A percentile compares a stretch with the other conserved stretches of the same genome.
These are phyloP conservation scores for Bremia lactucae DNA, from an alignment of 352 stramenopile species.

Conservation along the genomic window DNA sequence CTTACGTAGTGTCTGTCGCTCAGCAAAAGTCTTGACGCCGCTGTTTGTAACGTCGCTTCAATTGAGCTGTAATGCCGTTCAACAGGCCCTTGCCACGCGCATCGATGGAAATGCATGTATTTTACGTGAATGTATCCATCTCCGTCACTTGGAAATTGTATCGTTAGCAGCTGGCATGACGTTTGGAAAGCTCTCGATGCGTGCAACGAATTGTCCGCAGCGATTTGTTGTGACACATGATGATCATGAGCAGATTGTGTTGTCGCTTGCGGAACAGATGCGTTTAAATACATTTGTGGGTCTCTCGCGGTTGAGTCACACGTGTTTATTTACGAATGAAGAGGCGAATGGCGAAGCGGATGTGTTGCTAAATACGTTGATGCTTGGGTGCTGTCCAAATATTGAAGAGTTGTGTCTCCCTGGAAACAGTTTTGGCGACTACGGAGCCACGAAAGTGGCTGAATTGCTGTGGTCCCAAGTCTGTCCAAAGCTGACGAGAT, in stretches of 20 bases:
- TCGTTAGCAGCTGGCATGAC: slow-evolving; percentile 72
- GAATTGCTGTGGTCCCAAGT: slow-evolving; percentile 74
- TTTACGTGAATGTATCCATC: slow-evolving; percentile 50
- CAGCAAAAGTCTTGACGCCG: slow-evolving; percentile 30
- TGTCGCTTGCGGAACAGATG: slow-evolving; percentile 60
- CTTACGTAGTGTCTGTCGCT: slow-evolving; percentile 40
- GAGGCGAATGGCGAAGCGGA: slow-evolving; percentile 75
- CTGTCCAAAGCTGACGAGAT: slow-evolving; percentile 61
- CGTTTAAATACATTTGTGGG: slow-evolving; percentile 39
- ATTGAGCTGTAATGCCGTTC: slow-evolving; percentile 69
- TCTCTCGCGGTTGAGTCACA: slow-evolving; percentile 53
- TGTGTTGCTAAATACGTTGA: slow-evolving; percentile 71
- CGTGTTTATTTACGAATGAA: slow-evolving; percentile 81
- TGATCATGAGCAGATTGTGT: slow-evolving; percentile 79
- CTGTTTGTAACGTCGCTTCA: slow-evolving; percentile 65
- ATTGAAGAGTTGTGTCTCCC: slow-evolving; percentile 72
- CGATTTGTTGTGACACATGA: slow-evolving; percentile 82
- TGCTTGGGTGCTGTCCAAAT: slow-evolving; percentile 62
- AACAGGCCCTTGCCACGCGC: slow-evolving; percentile 41
- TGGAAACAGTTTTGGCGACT: slow-evolving; percentile 81
- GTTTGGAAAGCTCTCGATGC: slow-evolving; percentile 80
- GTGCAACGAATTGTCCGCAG: slow-evolving; percentile 72
- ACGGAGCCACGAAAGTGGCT: slow-evolving; percentile 67
- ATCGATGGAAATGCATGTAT: slow-evolving; percentile 22
- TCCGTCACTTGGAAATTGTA: slow-evolving; percentile 65